A percentile compares a stretch with the other conserved stretches of the same genome.
These are phyloP conservation scores for Umbelopsis vinacea DNA, from an alignment of 192 early-diverging fungal species.

Conservation along the genomic window DNA sequence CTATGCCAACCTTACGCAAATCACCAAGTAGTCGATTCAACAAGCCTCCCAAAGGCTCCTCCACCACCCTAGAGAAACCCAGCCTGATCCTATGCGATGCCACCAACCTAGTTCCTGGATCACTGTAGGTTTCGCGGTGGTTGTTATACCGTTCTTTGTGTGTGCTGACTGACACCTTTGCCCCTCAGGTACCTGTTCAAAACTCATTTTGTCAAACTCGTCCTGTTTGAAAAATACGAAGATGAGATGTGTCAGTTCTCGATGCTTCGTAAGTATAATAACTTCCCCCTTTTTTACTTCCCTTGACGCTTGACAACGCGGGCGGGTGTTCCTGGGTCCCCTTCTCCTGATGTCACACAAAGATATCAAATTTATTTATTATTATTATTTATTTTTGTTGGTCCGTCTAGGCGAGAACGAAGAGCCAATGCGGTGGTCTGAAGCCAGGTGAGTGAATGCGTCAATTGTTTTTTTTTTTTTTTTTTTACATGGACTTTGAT, in stretches of 20 bases:
- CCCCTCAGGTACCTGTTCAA: constrained; percentile 2
- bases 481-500: not conserved
- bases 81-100: constrained; percentile 12
- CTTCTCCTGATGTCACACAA: constrained; percentile 15
- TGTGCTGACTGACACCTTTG: not conserved
- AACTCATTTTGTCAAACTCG: constrained; percentile 16
- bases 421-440: constrained; percentile 17
- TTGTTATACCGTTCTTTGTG: too few relatives aligned
- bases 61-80: not conserved
- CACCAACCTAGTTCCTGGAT: not conserved
- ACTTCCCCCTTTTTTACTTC: not conserved
- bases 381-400: not conserved
- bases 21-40: constrained; percentile 5
- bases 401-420: constrained; percentile 5
- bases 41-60: not conserved
- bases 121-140: constrained; percentile 8
- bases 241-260: constrained; percentile 22
- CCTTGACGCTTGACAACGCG: constrained; percentile 20
- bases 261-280: constrained; percentile 23
- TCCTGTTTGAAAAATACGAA: constrained; percentile 19
- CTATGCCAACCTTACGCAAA: constrained; percentile 17
- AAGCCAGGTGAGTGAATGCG: constrained; percentile 4
- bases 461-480: too few relatives aligned
- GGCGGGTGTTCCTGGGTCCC: constrained; percentile 19
- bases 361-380: constrained; percentile 16